Percentiles rank a stretch among this genome's conserved stretches.
Conservation (phyloP, 73 alveolate genomes). For the Paramecium pentaurelia region DNA sequence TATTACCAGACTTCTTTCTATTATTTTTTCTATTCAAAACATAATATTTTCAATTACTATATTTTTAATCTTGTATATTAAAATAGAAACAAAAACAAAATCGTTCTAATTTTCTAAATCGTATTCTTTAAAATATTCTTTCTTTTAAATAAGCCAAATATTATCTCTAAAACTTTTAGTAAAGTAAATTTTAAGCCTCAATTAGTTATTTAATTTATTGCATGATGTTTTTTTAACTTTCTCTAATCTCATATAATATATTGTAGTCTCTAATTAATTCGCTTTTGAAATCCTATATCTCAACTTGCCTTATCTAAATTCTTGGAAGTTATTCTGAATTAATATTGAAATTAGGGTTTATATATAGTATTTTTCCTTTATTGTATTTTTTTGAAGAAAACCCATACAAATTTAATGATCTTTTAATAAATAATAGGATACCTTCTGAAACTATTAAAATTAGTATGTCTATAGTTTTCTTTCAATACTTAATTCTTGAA, state of each 20-base stretch:
- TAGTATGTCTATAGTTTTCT: background rate
- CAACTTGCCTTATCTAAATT: background rate
- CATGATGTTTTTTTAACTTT: background rate
- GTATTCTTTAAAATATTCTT: background rate
- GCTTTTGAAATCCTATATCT: background rate
- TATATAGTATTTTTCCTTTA: background rate
- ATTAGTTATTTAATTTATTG: background rate
- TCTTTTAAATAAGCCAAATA: background rate
- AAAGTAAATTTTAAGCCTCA: background rate
- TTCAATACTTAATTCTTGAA: background rate
- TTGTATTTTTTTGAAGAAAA: background rate
- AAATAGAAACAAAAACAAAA: background rate
- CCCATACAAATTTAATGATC: background rate
- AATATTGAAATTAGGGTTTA: background rate
- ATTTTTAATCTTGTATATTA: background rate
- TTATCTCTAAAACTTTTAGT: background rate
- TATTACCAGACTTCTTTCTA: background rate
- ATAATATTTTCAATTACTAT: background rate
- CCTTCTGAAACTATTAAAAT: background rate
- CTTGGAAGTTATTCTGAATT: background rate
- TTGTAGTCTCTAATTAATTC: background rate
- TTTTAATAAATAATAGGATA: background rate
- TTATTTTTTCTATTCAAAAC: background rate
- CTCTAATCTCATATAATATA: background rate
- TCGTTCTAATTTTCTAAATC: background rate